Percentiles rank a stretch among this genome's conserved stretches.
Evolutionary conservation across 371 early-diverging fungal genomes (phyloP).

Genomic region (Catenaria anguillulae): DNA sequence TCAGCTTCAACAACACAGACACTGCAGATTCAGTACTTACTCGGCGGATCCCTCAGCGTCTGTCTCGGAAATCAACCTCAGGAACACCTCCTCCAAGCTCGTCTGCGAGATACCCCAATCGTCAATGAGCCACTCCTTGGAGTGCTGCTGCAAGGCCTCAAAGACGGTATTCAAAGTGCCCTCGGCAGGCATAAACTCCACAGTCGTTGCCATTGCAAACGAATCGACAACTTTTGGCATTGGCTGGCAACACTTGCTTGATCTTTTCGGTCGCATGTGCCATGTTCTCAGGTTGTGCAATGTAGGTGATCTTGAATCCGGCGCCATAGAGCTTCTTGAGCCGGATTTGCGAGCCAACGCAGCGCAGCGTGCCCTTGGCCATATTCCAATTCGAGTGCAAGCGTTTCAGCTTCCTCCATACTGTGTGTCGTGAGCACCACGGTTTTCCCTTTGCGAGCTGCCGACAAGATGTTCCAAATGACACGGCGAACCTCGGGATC

Average conservation of each 20-base stretch:
- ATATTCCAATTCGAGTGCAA: constrained; percentile 50
- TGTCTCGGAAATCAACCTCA: constrained; percentile 28
- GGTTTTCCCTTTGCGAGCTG: constrained; percentile 39
- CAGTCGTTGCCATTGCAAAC: constrained; percentile 33
- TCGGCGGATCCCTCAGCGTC: neutral
- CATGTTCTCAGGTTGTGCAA: constrained; percentile 20
- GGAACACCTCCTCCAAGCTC: constrained; percentile 42
- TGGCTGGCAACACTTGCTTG: constrained; percentile 33
- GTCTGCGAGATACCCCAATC: constrained; percentile 57
- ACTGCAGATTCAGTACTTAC: neutral
- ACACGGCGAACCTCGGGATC: constrained; percentile 15
- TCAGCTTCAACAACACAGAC: constrained; percentile 18
- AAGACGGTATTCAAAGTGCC: constrained; percentile 36
- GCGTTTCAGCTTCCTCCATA: constrained; percentile 57
- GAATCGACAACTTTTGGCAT: constrained; percentile 29
- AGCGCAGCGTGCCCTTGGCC: constrained; percentile 53
- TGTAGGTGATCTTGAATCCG: constrained; percentile 47
- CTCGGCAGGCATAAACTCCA: constrained; percentile 38
- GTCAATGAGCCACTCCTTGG: constrained; percentile 25
- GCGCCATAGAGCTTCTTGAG: constrained; percentile 53
- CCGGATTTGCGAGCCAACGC: constrained; percentile 41
- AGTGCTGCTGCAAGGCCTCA: constrained; percentile 22
- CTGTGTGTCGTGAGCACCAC: constrained; percentile 39
- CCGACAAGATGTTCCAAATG: constrained; percentile 50
- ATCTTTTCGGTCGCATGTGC: constrained; percentile 21